Evolutionary conservation across 1,139 yeast species (phyloP).

Genomic region (Hyphopichia wangnamkhiaoensis): DNA sequence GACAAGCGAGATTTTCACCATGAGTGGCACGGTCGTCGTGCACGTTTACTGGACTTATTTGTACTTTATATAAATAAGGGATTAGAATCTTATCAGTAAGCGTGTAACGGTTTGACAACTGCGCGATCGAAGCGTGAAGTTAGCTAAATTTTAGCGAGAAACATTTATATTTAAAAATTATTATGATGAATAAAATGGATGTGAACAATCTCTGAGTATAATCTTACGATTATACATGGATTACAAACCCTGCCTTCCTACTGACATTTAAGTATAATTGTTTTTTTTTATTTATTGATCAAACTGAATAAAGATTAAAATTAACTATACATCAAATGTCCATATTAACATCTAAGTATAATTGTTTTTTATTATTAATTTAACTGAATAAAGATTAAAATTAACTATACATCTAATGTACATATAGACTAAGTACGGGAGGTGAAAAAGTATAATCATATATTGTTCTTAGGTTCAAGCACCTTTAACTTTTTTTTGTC

Average conservation of each 20-base stretch:
- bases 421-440: not conserved
- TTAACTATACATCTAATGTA: conserved; percentile 2
- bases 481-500: conserved; percentile 26
- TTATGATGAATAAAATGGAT: conserved; percentile 51
- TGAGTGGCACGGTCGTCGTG: conserved; percentile 21
- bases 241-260: conserved; percentile 58
- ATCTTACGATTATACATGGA: conserved; percentile 43
- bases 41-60: conserved; percentile 9
- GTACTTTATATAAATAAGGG: conserved; percentile 5
- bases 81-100: conserved; percentile 7
- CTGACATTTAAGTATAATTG: conserved; percentile 26
- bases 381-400: not conserved
- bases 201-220: conserved; percentile 57
- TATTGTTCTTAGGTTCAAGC: too few relatives aligned
- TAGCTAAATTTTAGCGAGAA: not conserved
- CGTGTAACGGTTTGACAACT: conserved; percentile 7
- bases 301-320: too few relatives aligned
- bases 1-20: conserved; percentile 7
- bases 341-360: too few relatives aligned
- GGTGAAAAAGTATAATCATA: too few relatives aligned
- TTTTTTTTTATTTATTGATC: conserved; percentile 2
- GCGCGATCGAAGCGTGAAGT: conserved; percentile 12
- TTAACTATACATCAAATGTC: too few relatives aligned
- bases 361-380: too few relatives aligned
- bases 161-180: conserved; percentile 13